These are phyloP conservation scores for Myxozyma geophila DNA, from an alignment of 805 yeast genomes.

Conservation along the genomic window DNA sequence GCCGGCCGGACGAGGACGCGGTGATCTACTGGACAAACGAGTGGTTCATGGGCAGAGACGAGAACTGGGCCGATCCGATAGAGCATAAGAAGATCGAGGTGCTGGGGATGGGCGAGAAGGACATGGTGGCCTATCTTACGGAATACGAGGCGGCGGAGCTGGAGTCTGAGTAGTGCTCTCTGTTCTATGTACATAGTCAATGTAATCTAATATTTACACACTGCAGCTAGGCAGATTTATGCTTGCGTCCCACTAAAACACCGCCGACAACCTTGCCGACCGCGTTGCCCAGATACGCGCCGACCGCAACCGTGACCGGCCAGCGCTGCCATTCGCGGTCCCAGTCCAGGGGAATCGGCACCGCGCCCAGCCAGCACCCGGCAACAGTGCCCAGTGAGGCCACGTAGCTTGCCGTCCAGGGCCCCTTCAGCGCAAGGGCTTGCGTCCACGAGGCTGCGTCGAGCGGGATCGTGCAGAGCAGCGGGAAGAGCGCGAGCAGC, in stretches of 20 bases:
- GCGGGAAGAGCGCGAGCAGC: constrained; percentile 62
- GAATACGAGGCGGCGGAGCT: constrained; percentile 7
- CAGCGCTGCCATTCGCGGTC: constrained; percentile 96
- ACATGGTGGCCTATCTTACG: constrained; percentile 7
- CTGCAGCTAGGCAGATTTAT: background rate
- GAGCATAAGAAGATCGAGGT: constrained; percentile 22
- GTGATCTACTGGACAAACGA: constrained; percentile 31
- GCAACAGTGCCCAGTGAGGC: constrained; percentile 52
- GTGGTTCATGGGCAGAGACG: constrained; percentile 32
- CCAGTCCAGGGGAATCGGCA: constrained; percentile 97
- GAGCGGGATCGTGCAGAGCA: constrained; percentile 59
- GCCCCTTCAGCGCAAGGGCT: constrained; percentile 40
- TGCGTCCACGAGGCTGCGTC: constrained; percentile 55
- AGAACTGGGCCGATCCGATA: constrained; percentile 24
- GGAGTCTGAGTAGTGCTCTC: background rate
- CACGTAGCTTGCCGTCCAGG: constrained; percentile 47
- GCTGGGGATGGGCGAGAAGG: constrained; percentile 23
- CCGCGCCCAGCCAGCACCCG: constrained; percentile 91
- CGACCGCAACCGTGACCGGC: constrained; percentile 86
- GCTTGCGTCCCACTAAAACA: background rate
- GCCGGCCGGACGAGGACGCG: constrained; percentile 24
- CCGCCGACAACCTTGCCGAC: constrained; percentile 57
- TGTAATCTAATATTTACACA: too few species aligned
- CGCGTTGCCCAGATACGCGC: constrained; percentile 75
- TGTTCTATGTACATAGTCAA: constrained; percentile 13